Base-by-base conservation (phyloP, 352 stramenopile species). In the Pythium vanterpoolii region DNA sequence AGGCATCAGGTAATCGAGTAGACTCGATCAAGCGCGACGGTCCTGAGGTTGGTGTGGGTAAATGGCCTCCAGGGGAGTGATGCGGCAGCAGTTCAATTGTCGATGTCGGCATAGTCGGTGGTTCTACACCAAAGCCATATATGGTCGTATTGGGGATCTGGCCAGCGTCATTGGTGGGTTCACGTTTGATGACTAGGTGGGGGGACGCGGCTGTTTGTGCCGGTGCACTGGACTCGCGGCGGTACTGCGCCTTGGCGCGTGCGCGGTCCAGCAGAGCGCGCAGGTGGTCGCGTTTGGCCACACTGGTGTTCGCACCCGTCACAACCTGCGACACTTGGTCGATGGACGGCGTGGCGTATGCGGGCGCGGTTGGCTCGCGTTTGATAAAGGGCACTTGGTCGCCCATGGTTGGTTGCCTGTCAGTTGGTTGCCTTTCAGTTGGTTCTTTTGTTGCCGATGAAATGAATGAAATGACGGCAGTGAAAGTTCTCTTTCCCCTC, bases 211-310 rank as follows among this genome's bases (percentile, higher is more conserved):
- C 6, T 18, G 10, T 19, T n/a, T 19, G 13, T 21, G 23, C 6
- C 44, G 44, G 18, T 26, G 14, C 24, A 11, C 13, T 51, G 23
- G n/a, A n/a, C n/a, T n/a, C 18, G 24, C 24, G 46, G 26, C 13
- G 8, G 6, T 16, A 16, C 18, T 14, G 30, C 5, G 27, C 30
- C 47, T 55, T 60, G 52, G 40, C 42, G 13, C 72, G 68, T 18
- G 71, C 73, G 28, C 66, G 73, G 50, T 76, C 68, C 27, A 84
- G 66, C n/a, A 86, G 61, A 16, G 72, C 67, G 19, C 74, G 62
- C 8, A 86, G 39, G 39, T 61, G 62, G 33, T 56, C 52, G 33
- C 62, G 42, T 27, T 56, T 58, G 38, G 33, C 49, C 5, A 28
- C 34, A 1, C 3, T 48, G 26, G 19, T 27, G 1, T 10, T 31